These are phyloP conservation scores for Saccharata proteae DNA, from an alignment of 2,329 filamentous ascomycete species.

Conservation along the genomic window DNA sequence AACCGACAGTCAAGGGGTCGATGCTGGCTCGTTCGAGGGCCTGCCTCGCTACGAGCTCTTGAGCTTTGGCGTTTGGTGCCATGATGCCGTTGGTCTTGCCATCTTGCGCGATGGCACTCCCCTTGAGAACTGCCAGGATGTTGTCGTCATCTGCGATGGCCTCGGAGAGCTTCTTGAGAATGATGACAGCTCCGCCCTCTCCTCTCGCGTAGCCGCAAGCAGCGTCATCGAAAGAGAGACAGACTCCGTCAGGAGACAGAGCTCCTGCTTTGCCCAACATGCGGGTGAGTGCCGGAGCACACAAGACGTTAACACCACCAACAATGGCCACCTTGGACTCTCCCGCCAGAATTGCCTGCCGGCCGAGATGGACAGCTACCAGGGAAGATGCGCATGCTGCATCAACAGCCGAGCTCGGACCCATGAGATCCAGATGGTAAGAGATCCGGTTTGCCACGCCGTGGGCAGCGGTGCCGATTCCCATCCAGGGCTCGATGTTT, in stretches of 20 bases:
- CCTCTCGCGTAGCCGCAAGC: conserved; percentile 21
- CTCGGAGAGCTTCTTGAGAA: conserved; percentile 18
- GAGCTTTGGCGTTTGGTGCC: conserved; percentile 22
- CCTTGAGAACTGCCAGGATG: conserved; percentile 20
- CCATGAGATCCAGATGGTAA: conserved; percentile 20
- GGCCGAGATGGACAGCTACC: conserved; percentile 21
- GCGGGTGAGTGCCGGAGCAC: conserved; percentile 20
- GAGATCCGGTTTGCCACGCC: conserved; percentile 26
- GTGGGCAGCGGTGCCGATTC: conserved; percentile 27
- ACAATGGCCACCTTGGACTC: conserved; percentile 19
- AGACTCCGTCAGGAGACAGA: conserved; percentile 17
- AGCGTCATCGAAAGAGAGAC: conserved; percentile 20
- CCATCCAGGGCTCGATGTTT: conserved; percentile 26
- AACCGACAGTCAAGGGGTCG: conserved; percentile 11
- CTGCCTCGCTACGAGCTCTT: conserved; percentile 17
- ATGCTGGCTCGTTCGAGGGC: conserved; percentile 12
- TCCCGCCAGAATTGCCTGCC: conserved; percentile 17
- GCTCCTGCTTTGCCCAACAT: conserved; percentile 19
- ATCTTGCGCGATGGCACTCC: conserved; percentile 20
- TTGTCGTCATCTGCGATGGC: conserved; percentile 19
- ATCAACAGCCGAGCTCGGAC: conserved; percentile 31
- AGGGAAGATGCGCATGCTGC: conserved; percentile 26
- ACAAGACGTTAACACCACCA: conserved; percentile 23
- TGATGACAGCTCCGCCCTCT: conserved; percentile 19
- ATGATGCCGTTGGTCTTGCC: conserved; percentile 24